Conservation (phyloP, 148 eudicot species). For the Chenopodium berlandieri region DNA sequence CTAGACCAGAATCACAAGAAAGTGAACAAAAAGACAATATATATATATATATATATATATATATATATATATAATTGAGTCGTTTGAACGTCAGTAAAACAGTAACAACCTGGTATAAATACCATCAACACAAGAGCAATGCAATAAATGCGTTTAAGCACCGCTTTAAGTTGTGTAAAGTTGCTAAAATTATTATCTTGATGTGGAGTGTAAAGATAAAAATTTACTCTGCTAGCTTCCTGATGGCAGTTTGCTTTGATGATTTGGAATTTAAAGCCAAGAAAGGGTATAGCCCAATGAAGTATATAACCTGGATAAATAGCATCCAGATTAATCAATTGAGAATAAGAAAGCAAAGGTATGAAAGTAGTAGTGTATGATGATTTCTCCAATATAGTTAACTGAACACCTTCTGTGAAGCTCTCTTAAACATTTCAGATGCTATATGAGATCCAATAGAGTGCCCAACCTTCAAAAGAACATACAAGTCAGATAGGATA, state of each 20-base stretch:
- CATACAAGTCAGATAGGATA: constrained; percentile 8
- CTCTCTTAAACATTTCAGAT: constrained; percentile 57
- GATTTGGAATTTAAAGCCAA: constrained; percentile 64
- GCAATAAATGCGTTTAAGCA: not conserved
- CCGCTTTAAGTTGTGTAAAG: not conserved
- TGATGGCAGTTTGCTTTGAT: constrained; percentile 50
- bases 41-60: too few species aligned
- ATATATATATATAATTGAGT: not conserved
- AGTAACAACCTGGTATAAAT: not conserved
- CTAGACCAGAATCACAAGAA: not conserved
- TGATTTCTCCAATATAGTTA: not conserved
- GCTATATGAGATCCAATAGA: constrained; percentile 87
- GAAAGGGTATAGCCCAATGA: constrained; percentile 76
- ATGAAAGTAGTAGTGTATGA: constrained; percentile 16
- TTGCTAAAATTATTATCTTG: not conserved
- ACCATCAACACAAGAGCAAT: not conserved
- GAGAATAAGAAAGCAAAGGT: not conserved
- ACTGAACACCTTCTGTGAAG: constrained; percentile 47
- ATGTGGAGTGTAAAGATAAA: not conserved
- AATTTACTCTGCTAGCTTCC: constrained; percentile 62
- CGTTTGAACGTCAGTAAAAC: not conserved
- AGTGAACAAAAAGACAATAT: not conserved
- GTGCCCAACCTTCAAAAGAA: constrained; percentile 68
- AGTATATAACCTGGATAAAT: constrained; percentile 56
- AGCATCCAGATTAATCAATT: constrained; percentile 5